These are phyloP conservation scores for Dimocarpus longan DNA, from an alignment of 345 rosid species.

Conservation along the genomic window DNA sequence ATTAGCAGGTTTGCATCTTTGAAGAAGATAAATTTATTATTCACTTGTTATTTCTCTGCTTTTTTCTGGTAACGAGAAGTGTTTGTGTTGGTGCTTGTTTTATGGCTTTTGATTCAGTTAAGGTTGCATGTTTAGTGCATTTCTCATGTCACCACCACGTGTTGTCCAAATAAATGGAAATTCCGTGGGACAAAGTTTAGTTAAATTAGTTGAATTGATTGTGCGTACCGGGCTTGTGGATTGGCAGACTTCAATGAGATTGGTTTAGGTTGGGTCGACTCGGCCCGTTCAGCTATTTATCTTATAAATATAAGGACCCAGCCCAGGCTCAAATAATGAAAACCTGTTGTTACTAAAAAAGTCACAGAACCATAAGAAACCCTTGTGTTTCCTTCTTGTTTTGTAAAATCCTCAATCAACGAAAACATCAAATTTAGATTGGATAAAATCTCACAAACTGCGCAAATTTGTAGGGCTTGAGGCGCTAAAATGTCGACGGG, in stretches of 20 bases:
- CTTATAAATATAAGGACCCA: not conserved
- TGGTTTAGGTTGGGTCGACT: no score
- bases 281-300: no score
- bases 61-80: not conserved
- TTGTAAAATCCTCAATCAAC: no score
- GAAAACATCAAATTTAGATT: no score
- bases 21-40: not conserved
- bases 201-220: no score
- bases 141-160: not conserved
- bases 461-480: conserved; percentile 37
- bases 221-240: no score
- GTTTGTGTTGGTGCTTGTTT: not conserved
- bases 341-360: not conserved
- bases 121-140: not conserved
- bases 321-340: not conserved
- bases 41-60: not conserved
- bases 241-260: no score
- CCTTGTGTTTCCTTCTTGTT: no score
- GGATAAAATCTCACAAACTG: not conserved
- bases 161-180: no score
- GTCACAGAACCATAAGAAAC: no score
- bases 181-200: no score
- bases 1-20: not conserved
- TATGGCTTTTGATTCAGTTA: not conserved
- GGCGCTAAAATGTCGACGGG: conserved; percentile 55